phyloP scores from a whole-genome alignment of 495 filamentous ascomycete species.

The Chaetomium tenue region DNA sequence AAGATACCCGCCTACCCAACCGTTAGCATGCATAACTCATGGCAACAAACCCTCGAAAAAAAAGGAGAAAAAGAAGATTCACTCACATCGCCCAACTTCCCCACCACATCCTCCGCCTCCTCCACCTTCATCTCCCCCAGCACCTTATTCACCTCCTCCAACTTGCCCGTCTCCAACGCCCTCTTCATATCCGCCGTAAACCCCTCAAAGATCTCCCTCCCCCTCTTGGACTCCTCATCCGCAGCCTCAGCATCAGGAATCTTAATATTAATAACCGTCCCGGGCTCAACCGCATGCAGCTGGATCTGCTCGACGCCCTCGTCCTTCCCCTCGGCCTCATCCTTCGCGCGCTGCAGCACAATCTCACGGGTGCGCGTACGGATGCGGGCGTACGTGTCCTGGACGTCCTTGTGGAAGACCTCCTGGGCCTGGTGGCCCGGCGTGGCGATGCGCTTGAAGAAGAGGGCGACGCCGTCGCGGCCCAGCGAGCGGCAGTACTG shows the following conservation, averaged over 20 bases:
- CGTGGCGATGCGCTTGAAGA: slow-evolving; percentile 97
- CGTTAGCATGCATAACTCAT: slow-evolving; percentile 14
- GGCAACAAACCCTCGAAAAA: neutral
- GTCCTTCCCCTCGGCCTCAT: slow-evolving; percentile 55
- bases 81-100: slow-evolving; percentile 70
- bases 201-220: slow-evolving; percentile 72
- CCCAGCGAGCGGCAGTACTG: slow-evolving; percentile 93
- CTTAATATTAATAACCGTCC: slow-evolving; percentile 85
- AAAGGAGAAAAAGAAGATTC: neutral
- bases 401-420: slow-evolving; percentile 89
- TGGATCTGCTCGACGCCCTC: slow-evolving; percentile 89
- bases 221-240: slow-evolving; percentile 62
- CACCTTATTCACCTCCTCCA: slow-evolving; percentile 96
- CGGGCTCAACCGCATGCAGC: slow-evolving; percentile 91
- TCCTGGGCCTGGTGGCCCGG: slow-evolving; percentile 86
- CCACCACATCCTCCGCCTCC: slow-evolving; percentile 89
- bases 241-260: slow-evolving; percentile 65
- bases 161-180: slow-evolving; percentile 76
- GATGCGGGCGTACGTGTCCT: slow-evolving; percentile 79
- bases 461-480: slow-evolving; percentile 81
- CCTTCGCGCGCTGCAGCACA: slow-evolving; percentile 59
- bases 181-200: slow-evolving; percentile 78
- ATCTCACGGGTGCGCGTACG: slow-evolving; percentile 76
- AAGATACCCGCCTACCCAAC: slow-evolving; percentile 70
- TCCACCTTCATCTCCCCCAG: slow-evolving; percentile 86